Evolutionary conservation across 1,284 basidiomycete species (phyloP), one percentile per base, ranked within the genome.

Genomic region (Rhodotorula mucilaginosa): DNA sequence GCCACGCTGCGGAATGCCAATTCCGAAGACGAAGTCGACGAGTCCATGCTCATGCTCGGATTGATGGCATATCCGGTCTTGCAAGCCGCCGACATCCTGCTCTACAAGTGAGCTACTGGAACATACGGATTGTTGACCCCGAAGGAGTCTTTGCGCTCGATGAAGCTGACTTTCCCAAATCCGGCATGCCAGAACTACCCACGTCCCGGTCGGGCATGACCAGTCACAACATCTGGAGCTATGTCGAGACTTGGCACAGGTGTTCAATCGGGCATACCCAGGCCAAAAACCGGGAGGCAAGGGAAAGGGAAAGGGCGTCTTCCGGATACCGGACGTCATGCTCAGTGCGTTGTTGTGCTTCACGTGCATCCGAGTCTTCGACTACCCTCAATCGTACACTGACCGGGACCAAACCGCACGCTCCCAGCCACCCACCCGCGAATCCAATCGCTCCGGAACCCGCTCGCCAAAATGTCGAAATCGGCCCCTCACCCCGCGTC

Each of bases 181-280:
- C 21, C 15, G 2, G 0, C 18, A 8, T 29, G 46, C 10, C 57
- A 65, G 54, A 29, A 51, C 66, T 34, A 97, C 93, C 0, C 90
- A 95, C 80, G 91, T 98, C 0, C 95, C 95, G 0, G 93, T 97
- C 3, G 95, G 95, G 31, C 93, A 97, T 78, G 95, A 98, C 80
- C 95, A 97, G 80, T 87, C 88, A 49, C 95, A 98, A 82, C 95
- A 98, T 78, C 86, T 97, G 44, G 93, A 97, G 80, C 86, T 98
- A 1, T 86, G 88, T 39, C 86, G 93, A 51, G 92, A 95, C 78
- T 82, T 97, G 15, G 93, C 91, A 0, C 88, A 92, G 44, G 83
- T 83, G 12, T 97, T 96, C 83, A 97, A 97, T 79, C 85, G 88
- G 6, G 85, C 85, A 21, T 74, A 80, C 34, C 73, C 73, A 0